Percentiles rank a stretch among this genome's conserved stretches.
Conservation (phyloP, 1,139 yeast species). For the Sugiyamaella sp. region DNA sequence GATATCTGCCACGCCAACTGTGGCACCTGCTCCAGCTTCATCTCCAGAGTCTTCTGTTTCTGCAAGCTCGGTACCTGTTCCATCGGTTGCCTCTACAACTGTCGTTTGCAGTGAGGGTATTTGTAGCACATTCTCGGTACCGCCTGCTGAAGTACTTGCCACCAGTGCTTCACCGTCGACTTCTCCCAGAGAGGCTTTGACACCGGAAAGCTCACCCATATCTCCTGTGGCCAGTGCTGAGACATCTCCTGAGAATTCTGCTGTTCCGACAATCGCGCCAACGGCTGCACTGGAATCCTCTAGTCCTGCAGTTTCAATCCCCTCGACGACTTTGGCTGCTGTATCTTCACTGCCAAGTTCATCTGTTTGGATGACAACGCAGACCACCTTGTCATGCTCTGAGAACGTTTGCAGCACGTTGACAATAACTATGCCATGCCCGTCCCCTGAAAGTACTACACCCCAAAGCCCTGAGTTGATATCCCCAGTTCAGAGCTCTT, state of each 20-base stretch:
- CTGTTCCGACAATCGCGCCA: neutral
- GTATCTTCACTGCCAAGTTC: neutral
- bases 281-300: neutral
- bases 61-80: neutral
- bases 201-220: neutral
- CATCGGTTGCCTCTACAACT: slow-evolving; percentile 1
- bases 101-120: slow-evolving; percentile 16
- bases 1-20: neutral
- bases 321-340: no score
- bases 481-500: neutral
- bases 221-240: no score
- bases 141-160: slow-evolving; percentile 6
- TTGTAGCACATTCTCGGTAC: slow-evolving; percentile 15
- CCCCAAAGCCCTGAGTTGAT: neutral
- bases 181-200: neutral
- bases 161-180: neutral
- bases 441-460: neutral
- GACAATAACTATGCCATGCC: slow-evolving; percentile 3
- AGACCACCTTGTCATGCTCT: neutral
- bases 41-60: neutral
- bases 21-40: slow-evolving; percentile 2
- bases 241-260: neutral
- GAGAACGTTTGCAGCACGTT: neutral
- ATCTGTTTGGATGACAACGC: neutral
- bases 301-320: no score